Evolutionary conservation across 1,139 yeast species (phyloP), one percentile per base, ranked within the genome.

Genomic region (Suhomyces chickasaworum): DNA sequence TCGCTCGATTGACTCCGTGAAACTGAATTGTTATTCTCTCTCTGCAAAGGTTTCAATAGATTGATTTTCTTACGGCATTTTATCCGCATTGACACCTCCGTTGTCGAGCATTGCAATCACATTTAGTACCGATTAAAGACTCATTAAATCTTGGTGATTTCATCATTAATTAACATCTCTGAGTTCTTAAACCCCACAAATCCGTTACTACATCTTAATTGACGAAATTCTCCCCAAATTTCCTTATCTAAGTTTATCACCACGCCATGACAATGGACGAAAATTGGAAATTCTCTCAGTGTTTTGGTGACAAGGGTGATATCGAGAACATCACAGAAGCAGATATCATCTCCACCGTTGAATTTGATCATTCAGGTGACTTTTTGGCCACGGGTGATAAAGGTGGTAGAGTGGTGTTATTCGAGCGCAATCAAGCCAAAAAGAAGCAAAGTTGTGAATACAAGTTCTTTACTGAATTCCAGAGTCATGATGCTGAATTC

Each of bases 221-320:
- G 37, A 13, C 20, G 18, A 12, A 29, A n/a, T 23, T 39, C 15
- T 31, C 20, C 23, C 20, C 21, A 13, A 7, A 7, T 20, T 20
- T 25, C 30, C 30, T 18, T 13, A 37, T 29, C 41, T n/a, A 18
- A 30, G 23, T 42, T 18, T 33, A 45, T 45, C 33, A 27, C 41
- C 37, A 16, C 29, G 27, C 39, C 40, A 50, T 50, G 54, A 46
- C 55, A 13, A 35, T 35, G 47, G 58, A 55, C 42, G 77, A 72
- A 50, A 62, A 69, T 38, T 81, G 86, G 86, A 86, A 84, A 65
- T 86, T 87, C 63, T 84, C 90, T 56, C 93, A 86, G 69, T 93
- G 99, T 67, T 93, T 93, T 75, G 99, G 99, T 54, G 99, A 93
- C 68, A 93, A 95, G 68, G 96, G 97, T 38, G 99, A 93, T 65